Base-by-base conservation (phyloP, 2,329 filamentous ascomycete species). In the Alternaria ethzedia region DNA sequence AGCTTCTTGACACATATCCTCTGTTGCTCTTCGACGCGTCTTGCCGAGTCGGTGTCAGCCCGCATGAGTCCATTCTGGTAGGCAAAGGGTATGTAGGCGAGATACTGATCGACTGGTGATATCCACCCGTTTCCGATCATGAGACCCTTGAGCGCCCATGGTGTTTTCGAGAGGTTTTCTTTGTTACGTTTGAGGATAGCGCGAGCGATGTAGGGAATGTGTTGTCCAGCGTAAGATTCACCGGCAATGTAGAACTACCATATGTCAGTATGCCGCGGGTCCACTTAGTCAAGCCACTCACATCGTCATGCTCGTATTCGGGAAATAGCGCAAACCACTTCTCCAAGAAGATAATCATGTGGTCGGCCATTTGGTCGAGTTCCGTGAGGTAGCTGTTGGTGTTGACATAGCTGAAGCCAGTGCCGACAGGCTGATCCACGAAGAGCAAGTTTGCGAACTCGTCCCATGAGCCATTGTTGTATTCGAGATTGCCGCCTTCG, bases 71-170 rank as follows among this genome's bases (percentile, higher is more conserved):
- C 90, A 74, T 89, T 89, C 63, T 94, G 87, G 78, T 96, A 93
- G 46, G 92, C 90, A 74, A 89, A 98, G 28, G 90, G 87, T 10
- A 97, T 83, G 77, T 97, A 97, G 0, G 95, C 86, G 28, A 91
- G 89, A 79, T 98, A 99, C 78, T 99, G 96, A 52, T 97, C 92
- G 8, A 84, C 83, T 1, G 95, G 94, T 3, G 94, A 92, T 57
- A 99, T 95, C 96, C 96, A 99, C 43, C 95, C 96, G 78, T 99
- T 99, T 58, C 96, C 96, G 65, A 99, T 98, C 36, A 99, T 79
- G 20, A 99, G 83, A 9, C 95, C 96, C 69, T 90, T 87, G 26
- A 99, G 82, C 54, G 91, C 90, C 96, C 95, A 99, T 25, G 81
- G 79, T 44, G 82, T 78, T 57, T 82, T 80, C 6, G 82, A 68